Evolutionary conservation across 163 green algal species (phyloP).

Genomic region (Prototheca cutis): DNA sequence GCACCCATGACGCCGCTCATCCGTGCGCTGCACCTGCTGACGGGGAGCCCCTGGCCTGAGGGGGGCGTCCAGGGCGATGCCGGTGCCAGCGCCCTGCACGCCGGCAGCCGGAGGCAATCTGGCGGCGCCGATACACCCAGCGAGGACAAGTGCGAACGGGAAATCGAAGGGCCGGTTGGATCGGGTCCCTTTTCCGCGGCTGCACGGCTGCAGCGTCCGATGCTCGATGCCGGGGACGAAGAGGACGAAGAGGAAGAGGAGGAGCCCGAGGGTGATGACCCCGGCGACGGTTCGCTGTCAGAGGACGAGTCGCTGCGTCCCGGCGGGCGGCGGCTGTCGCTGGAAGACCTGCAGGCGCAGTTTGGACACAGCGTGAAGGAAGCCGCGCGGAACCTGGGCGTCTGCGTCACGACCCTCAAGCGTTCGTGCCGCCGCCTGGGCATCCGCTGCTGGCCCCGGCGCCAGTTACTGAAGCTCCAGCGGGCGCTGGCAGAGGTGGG

Average conservation of each 20-base stretch:
- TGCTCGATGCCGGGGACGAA: neutral
- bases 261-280: neutral
- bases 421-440: constrained; percentile 58
- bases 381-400: constrained; percentile 72
- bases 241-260: neutral
- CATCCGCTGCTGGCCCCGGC: constrained; percentile 43
- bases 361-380: constrained; percentile 83
- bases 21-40: too few species aligned
- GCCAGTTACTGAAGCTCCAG: constrained; percentile 22
- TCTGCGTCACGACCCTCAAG: constrained; percentile 90
- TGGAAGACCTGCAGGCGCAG: constrained; percentile 52
- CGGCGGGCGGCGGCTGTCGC: neutral
- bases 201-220: too few species aligned
- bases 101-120: too few species aligned
- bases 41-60: too few species aligned
- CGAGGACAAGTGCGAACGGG: too few species aligned
- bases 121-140: too few species aligned
- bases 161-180: too few species aligned
- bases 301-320: neutral
- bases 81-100: too few species aligned
- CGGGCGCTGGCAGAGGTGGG: constrained; percentile 4
- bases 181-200: too few species aligned
- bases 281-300: too few species aligned
- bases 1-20: too few species aligned
- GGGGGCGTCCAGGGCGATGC: too few species aligned